These are phyloP conservation scores for Cyphellophora europaea DNA, from an alignment of 2,329 filamentous ascomycete genomes.

Conservation along the genomic window DNA sequence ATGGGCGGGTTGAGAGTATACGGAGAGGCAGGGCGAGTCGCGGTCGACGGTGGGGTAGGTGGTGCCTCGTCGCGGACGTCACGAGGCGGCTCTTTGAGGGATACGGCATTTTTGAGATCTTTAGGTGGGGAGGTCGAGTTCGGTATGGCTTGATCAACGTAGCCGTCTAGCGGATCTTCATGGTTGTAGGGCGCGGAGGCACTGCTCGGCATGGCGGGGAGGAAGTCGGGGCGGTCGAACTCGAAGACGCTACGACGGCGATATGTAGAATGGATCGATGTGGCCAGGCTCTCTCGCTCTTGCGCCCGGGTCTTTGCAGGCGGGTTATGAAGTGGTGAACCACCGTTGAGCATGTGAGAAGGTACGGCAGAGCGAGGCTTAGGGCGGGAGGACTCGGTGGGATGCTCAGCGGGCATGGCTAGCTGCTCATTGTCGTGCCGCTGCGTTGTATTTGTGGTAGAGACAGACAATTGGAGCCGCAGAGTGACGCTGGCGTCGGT, in stretches of 20 bases:
- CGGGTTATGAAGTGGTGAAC: slow-evolving; percentile 38
- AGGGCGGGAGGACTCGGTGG: slow-evolving; percentile 4
- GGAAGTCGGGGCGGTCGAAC: slow-evolving; percentile 23
- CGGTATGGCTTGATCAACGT: slow-evolving; percentile 11
- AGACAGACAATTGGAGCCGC: no score
- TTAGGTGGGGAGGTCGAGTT: neutral
- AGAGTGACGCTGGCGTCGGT: no score
- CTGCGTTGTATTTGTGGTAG: no score
- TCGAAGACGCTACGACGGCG: slow-evolving; percentile 37
- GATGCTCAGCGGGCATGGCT: neutral
- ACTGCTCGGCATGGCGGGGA: slow-evolving; percentile 6
- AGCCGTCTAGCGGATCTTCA: slow-evolving; percentile 1
- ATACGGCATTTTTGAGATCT: slow-evolving; percentile 8
- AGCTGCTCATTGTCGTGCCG: no score
- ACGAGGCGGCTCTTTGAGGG: slow-evolving; percentile 39
- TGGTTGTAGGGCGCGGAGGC: slow-evolving; percentile 2
- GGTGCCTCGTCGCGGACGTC: slow-evolving; percentile 43
- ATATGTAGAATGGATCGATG: slow-evolving; percentile 51
- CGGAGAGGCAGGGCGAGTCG: slow-evolving; percentile 40
- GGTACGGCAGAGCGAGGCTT: slow-evolving; percentile 46
- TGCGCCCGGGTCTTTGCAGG: slow-evolving; percentile 35
- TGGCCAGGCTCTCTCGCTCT: slow-evolving; percentile 49
- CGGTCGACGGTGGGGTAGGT: slow-evolving; percentile 23
- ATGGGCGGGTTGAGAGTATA: slow-evolving; percentile 41
- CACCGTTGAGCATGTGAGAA: slow-evolving; percentile 47